These are phyloP conservation scores for Zalerion maritima DNA, from an alignment of 495 filamentous ascomycete genomes.

Conservation along the genomic window DNA sequence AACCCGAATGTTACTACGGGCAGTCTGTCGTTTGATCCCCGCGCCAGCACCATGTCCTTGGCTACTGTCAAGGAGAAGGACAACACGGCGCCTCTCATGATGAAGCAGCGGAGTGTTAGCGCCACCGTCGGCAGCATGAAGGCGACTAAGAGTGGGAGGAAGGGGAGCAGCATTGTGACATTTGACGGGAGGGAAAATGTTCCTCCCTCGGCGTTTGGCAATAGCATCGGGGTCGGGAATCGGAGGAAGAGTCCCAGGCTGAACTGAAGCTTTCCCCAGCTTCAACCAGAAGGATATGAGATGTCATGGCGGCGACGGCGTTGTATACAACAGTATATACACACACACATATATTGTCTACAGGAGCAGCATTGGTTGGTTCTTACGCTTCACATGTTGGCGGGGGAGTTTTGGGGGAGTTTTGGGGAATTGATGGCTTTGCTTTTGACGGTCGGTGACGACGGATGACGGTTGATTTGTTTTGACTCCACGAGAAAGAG, in stretches of 20 bases:
- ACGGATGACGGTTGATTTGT: too few species aligned
- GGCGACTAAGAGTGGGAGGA: conserved; percentile 30
- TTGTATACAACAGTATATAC: too few species aligned
- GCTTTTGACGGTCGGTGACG: too few species aligned
- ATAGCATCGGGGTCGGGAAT: conserved; percentile 25
- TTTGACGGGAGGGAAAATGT: conserved; percentile 48
- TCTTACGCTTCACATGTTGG: too few species aligned
- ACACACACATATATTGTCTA: too few species aligned
- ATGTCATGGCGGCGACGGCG: too few species aligned
- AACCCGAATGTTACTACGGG: conserved; percentile 25
- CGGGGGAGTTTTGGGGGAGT: too few species aligned
- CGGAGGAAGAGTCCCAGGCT: conserved; percentile 40
- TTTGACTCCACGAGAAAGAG: too few species aligned
- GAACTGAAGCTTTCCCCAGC: too few species aligned
- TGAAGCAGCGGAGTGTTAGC: conserved; percentile 34
- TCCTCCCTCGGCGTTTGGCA: conserved; percentile 22
- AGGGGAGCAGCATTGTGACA: conserved; percentile 24
- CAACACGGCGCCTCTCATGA: conserved; percentile 33
- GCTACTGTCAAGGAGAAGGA: conserved; percentile 18
- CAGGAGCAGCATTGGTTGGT: too few species aligned
- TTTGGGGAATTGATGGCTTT: too few species aligned
- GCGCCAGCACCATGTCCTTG: conserved; percentile 14
- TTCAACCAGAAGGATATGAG: too few species aligned
- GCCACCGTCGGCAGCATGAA: conserved; percentile 23
- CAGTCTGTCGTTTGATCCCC: conserved; percentile 15